Percentiles rank a stretch among this genome's conserved stretches.
These are phyloP conservation scores for Sergeia podlipaevii DNA, from an alignment of 208 protist species.

Conservation along the genomic window DNA sequence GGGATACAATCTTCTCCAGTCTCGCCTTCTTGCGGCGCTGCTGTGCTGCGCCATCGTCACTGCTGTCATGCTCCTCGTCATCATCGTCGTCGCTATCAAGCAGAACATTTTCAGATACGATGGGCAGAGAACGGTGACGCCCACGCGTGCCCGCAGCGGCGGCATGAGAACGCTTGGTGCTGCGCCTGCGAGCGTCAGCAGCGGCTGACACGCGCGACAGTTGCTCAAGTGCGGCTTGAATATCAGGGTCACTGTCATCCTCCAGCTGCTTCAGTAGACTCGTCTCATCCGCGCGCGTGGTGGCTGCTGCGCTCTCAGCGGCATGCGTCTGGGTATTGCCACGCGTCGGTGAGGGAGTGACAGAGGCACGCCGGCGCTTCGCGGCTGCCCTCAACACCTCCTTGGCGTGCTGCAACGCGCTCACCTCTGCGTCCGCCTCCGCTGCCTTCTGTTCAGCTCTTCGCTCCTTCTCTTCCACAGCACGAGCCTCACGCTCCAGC, in stretches of 20 bases:
- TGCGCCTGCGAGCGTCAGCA: no score
- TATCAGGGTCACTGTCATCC: slow-evolving; percentile 47
- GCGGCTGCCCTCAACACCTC: slow-evolving; percentile 62
- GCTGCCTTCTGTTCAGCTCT: slow-evolving; percentile 32
- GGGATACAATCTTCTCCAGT: slow-evolving; percentile 69
- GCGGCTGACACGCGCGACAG: slow-evolving; percentile 19
- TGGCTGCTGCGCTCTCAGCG: slow-evolving; percentile 17
- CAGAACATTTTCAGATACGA: slow-evolving; percentile 33
- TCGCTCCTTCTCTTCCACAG: slow-evolving; percentile 34
- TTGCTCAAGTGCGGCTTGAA: slow-evolving; percentile 45
- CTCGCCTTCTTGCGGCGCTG: slow-evolving; percentile 35
- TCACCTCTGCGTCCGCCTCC: slow-evolving; percentile 48
- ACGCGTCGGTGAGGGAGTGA: slow-evolving; percentile 37
- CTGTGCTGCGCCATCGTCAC: slow-evolving; percentile 3
- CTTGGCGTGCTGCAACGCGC: slow-evolving; percentile 67
- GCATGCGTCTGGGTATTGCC: not conserved
- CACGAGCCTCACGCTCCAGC: slow-evolving; percentile 26
- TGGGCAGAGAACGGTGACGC: slow-evolving; percentile 36
- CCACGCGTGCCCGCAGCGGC: slow-evolving; percentile 2
- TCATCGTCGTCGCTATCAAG: slow-evolving; percentile 12
- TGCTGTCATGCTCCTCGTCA: slow-evolving; percentile 14
- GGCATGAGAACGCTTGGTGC: slow-evolving; percentile 9
- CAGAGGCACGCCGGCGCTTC: slow-evolving; percentile 35
- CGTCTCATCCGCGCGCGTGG: slow-evolving; percentile 20
- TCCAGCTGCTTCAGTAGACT: slow-evolving; percentile 27